A percentile compares a stretch with the other conserved stretches of the same genome.
Evolutionary conservation across 768 basidiomycete genomes (phyloP).

Genomic region (Xerocomellus intermedius): DNA sequence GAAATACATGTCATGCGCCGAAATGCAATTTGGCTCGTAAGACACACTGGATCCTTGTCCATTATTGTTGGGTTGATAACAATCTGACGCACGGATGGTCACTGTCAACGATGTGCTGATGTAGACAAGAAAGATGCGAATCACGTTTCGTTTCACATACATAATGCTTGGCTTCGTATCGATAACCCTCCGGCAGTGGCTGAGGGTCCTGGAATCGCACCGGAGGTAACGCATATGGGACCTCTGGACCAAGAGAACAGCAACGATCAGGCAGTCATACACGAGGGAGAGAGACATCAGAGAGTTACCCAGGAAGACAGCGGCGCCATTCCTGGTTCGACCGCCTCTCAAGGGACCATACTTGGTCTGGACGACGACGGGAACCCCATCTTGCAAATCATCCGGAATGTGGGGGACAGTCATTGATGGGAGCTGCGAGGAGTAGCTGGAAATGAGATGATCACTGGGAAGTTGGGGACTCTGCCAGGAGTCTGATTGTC

Average conservation of each 20-base stretch:
- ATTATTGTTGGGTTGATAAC: slow-evolving; percentile 58
- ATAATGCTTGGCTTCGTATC: slow-evolving; percentile 61
- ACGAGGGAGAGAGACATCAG: background rate
- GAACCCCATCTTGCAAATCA: slow-evolving; percentile 1
- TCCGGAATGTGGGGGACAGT: slow-evolving; percentile 10
- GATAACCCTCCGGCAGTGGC: slow-evolving; percentile 50
- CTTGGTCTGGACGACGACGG: slow-evolving; percentile 43
- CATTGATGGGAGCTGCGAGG: background rate
- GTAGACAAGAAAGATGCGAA: slow-evolving; percentile 13
- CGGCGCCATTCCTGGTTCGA: slow-evolving; percentile 56
- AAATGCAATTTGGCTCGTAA: background rate
- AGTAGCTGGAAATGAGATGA: background rate
- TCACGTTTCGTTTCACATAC: slow-evolving; percentile 55
- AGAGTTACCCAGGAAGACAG: slow-evolving; percentile 58
- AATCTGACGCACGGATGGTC: slow-evolving; percentile 38
- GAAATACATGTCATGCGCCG: background rate
- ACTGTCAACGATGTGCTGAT: background rate
- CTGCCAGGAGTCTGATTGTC: background rate
- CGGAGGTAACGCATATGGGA: slow-evolving; percentile 70
- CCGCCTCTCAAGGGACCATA: slow-evolving; percentile 61
- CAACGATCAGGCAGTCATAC: background rate
- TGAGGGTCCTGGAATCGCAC: slow-evolving; percentile 62
- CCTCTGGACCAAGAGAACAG: slow-evolving; percentile 41
- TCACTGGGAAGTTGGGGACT: background rate
- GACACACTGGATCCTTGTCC: slow-evolving; percentile 53